Evolutionary conservation across 495 filamentous ascomycete genomes (phyloP).

Genomic region (Penicillium waksmanii): DNA sequence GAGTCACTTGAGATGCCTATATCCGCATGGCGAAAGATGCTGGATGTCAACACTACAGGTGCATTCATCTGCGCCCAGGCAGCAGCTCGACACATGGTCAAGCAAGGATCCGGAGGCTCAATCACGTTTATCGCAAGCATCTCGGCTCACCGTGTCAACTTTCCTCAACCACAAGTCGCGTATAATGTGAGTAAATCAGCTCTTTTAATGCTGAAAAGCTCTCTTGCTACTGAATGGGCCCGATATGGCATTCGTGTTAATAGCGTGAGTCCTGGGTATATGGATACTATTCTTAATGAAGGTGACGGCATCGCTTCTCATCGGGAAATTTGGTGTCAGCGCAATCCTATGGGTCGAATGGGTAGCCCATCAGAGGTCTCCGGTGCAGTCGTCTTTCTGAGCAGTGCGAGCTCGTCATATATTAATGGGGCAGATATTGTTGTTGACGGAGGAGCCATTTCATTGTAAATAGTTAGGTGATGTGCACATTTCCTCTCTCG

Average conservation of each 20-base stretch:
- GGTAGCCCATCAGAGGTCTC: constrained; percentile 78
- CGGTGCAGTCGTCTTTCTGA: constrained; percentile 76
- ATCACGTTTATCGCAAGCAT: constrained; percentile 72
- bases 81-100: constrained; percentile 58
- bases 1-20: constrained; percentile 59
- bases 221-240: constrained; percentile 70
- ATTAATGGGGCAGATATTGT: constrained; percentile 81
- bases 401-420: constrained; percentile 67
- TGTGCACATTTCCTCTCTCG: neutral
- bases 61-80: constrained; percentile 71
- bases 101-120: constrained; percentile 55
- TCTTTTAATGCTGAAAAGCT: constrained; percentile 59
- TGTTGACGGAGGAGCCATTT: constrained; percentile 40
- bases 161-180: constrained; percentile 67
- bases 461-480: constrained; percentile 9
- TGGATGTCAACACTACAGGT: constrained; percentile 73
- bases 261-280: constrained; percentile 73
- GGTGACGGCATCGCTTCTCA: constrained; percentile 47
- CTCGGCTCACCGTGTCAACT: constrained; percentile 68
- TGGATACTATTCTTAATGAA: constrained; percentile 75
- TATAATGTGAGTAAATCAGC: constrained; percentile 75
- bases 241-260: constrained; percentile 69
- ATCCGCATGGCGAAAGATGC: constrained; percentile 58
- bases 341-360: constrained; percentile 74
- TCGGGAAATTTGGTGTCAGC: constrained; percentile 76